Evolutionary conservation across 1,139 yeast species (phyloP), one percentile per base, ranked within the genome.

Genomic region (Yamadazyma conglobata): DNA sequence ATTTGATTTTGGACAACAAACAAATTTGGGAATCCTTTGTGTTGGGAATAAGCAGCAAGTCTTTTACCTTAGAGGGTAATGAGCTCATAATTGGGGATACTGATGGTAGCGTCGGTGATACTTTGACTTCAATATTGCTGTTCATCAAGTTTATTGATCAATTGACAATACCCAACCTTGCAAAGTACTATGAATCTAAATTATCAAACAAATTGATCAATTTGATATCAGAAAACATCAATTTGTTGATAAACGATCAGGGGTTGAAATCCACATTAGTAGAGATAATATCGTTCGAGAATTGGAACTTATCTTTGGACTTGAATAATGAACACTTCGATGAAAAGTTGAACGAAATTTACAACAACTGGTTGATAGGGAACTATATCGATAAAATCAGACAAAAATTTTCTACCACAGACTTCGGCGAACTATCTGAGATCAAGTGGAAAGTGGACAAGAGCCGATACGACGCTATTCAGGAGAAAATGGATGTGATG

Each of bases 121-220:
- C 19, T 3, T 20, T 48, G 30, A 31, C 39, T 15, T 60, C 69
- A 0, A 31, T 59, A 8, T 35, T 42, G 4, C 47, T 44, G 24
- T 60, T 64, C 31, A 51, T 64, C 13, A 38, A 36, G 10, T 64
- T 62, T 33, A 49, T 64, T 13, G 59, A 63, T 35, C 30, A 50
- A 9, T 33, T 61, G 15, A 43, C 49, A 16, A 37, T 53, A 21
- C 45, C 40, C 4, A 35, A 48, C 1, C 40, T 63, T 24, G 60
- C 54, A 23, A 50, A 53, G 23, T 56, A 39, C 32, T 54, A 51
- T 32, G 52, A 50, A 35, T 49, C 62, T 6, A 59, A 55, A 37
- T 47, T 64, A 6, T 58, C 64, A 12, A 54, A 52, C 24, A 44
- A 46, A 27, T 43, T 65, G 17, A 54, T 53, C n/a, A 52, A 48